Evolutionary conservation across 805 yeast genomes (phyloP), one percentile per base, ranked within the genome.

Genomic region (Saccharomycopsis malanga): DNA sequence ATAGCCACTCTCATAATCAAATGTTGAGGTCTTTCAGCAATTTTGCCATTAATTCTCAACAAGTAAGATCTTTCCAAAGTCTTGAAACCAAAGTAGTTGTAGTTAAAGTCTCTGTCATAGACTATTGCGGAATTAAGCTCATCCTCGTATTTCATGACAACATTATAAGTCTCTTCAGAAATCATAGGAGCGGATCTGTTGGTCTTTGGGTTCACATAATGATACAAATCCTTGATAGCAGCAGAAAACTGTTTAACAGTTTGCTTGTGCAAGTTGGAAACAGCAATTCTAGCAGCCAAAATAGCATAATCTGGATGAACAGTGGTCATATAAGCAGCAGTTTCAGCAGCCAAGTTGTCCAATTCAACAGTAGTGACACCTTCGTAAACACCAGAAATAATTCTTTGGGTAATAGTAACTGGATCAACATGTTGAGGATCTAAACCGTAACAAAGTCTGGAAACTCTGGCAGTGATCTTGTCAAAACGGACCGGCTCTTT

Each of bases 261-360:
- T 69, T 88, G 95, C 68, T 89, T 89, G 71, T 91, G 97, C 61
- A 93, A 73, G 65, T 87, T 87, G 36, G 96, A 86, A 46, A 93
- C 82, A 18, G 98, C 97, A 52, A 91, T 83, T 70, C 98, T 81
- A 30, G 98, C 97, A 46, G 97, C 97, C 58, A 88, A 73, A 37
- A 81, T 79, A 23, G 97, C 96, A 59, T 91, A 89, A 68, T 93
- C 98, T n/a, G 98, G 98, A 65, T 91, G 98, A 53, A 86, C 77
- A 10, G 98, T 91, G 50, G 97, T 88, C 96, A 93, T 87, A 62
- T 83, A 85, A 37, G 98, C 98, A 49, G 96, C 95, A 32, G 96
- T 88, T 68, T 93, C 98, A 38, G 98, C 97, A 42, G 98, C 89
- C 44, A 83, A 65, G 58, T 81, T 79, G 57, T 81, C 88, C 51